Evolutionary conservation across 2,329 filamentous ascomycete genomes (phyloP).

Genomic region (Fusarium sp.): DNA sequence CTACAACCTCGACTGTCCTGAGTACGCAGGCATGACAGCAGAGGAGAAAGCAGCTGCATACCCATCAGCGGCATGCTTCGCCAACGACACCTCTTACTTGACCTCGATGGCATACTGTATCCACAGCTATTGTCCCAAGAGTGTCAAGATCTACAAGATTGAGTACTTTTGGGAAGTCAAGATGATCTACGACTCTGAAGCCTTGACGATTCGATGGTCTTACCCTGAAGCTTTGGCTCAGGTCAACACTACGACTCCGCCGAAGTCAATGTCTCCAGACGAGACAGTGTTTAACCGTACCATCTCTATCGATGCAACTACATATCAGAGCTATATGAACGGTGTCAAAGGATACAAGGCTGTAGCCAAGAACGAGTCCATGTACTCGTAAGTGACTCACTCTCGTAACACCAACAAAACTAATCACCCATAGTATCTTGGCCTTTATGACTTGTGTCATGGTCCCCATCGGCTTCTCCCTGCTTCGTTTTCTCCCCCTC

Average conservation of each 20-base stretch:
- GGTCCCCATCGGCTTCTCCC: constrained; percentile 33
- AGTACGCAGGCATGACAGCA: constrained; percentile 28
- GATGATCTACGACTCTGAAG: constrained; percentile 20
- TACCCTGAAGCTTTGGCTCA: constrained; percentile 26
- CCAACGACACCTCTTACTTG: constrained; percentile 22
- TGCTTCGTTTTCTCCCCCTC: constrained; percentile 34
- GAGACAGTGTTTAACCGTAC: constrained; percentile 29
- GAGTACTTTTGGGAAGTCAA: constrained; percentile 29
- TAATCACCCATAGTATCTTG: constrained; percentile 16
- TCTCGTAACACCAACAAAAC: not conserved
- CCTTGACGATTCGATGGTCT: not conserved
- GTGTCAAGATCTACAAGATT: constrained; percentile 5
- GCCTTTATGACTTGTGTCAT: constrained; percentile 34
- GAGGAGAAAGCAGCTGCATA: constrained; percentile 22
- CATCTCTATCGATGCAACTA: constrained; percentile 3
- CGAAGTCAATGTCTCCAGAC: not conserved
- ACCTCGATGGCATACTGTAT: constrained; percentile 39
- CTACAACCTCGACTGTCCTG: constrained; percentile 30
- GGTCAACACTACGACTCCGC: constrained; percentile 3
- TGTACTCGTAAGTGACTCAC: constrained; percentile 22
- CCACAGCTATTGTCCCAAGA: not conserved
- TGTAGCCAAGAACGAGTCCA: constrained; percentile 18
- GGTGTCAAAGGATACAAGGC: constrained; percentile 1
- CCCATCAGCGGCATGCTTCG: constrained; percentile 28
- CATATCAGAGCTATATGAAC: constrained; percentile 19